Conservation (phyloP, 2,329 filamentous ascomycete species). For the Colletotrichum magnum region DNA sequence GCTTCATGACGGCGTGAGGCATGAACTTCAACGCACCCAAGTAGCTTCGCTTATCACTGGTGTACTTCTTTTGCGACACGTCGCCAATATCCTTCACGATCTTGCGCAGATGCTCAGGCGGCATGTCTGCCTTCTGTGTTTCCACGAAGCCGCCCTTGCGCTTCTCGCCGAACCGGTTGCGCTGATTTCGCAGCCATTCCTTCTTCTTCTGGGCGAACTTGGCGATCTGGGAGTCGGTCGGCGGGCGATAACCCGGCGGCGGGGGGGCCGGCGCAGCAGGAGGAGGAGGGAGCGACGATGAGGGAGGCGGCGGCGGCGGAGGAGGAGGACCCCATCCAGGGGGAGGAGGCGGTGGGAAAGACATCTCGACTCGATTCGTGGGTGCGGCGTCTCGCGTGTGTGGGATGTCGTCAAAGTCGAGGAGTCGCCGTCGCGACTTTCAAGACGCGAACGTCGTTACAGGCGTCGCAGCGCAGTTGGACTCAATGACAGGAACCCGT, state of each 20-base stretch:
- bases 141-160: conserved; percentile 96
- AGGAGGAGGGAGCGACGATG: conserved; percentile 70
- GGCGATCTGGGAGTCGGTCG: conserved; percentile 85
- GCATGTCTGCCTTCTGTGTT: conserved; percentile 98
- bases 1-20: conserved; percentile 97
- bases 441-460: conserved; percentile 38
- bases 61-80: conserved; percentile 99
- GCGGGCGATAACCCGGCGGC: conserved; percentile 87
- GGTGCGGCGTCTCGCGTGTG: conserved; percentile 11
- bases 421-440: conserved; percentile 40
- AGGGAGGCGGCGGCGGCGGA: conserved; percentile 67
- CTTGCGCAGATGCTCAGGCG: conserved; percentile 96
- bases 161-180: conserved; percentile 96
- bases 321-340: conserved; percentile 69
- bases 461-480: conserved; percentile 34
- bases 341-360: conserved; percentile 69
- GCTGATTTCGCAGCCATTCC: conserved; percentile 94
- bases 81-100: conserved; percentile 99
- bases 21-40: conserved; percentile 98
- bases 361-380: conserved; percentile 57
- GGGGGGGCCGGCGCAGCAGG: conserved; percentile 77
- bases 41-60: conserved; percentile 97
- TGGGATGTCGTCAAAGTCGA: conserved; percentile 37
- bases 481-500: conserved; percentile 26
- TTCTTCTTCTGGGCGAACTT: conserved; percentile 99